phyloP scores from a whole-genome alignment of 2,329 filamentous ascomycete genomes.

The Aureobasidium lini region DNA sequence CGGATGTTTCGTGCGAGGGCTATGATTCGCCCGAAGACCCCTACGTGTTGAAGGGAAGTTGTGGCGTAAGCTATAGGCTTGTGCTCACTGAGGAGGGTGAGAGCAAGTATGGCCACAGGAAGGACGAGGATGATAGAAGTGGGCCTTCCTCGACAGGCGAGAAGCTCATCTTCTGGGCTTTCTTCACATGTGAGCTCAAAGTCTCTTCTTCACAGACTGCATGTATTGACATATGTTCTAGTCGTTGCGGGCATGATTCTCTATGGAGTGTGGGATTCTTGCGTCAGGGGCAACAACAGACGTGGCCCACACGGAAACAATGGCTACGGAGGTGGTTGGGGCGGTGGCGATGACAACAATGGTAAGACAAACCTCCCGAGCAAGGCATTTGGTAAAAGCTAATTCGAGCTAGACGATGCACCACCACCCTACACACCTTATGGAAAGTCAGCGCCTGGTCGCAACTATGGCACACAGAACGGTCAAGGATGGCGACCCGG shows the following conservation, averaged over 20 bases:
- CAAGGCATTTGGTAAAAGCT: neutral
- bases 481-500: conserved; percentile 58
- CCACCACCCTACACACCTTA: conserved; percentile 41
- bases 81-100: conserved; percentile 71
- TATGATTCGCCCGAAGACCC: conserved; percentile 69
- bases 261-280: conserved; percentile 23
- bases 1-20: conserved; percentile 89
- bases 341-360: conserved; percentile 37
- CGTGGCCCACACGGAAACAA: conserved; percentile 25
- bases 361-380: conserved; percentile 19
- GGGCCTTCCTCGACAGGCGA: conserved; percentile 2
- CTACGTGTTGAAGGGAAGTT: conserved; percentile 85
- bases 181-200: conserved; percentile 46
- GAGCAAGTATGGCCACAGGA: conserved; percentile 54
- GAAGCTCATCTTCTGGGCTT: conserved; percentile 48
- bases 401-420: conserved; percentile 36
- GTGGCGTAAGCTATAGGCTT: conserved; percentile 82
- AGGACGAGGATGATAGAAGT: conserved; percentile 10
- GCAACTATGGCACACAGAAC: conserved; percentile 16
- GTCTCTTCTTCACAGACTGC: neutral
- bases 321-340: conserved; percentile 34
- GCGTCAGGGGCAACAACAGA: conserved; percentile 15
- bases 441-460: conserved; percentile 8
- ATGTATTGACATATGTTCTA: conserved; percentile 11
- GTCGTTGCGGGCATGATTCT: conserved; percentile 25